Evolutionary conservation across 1,139 yeast species (phyloP), one percentile per base, ranked within the genome.

Genomic region (Hansenula sp.): DNA sequence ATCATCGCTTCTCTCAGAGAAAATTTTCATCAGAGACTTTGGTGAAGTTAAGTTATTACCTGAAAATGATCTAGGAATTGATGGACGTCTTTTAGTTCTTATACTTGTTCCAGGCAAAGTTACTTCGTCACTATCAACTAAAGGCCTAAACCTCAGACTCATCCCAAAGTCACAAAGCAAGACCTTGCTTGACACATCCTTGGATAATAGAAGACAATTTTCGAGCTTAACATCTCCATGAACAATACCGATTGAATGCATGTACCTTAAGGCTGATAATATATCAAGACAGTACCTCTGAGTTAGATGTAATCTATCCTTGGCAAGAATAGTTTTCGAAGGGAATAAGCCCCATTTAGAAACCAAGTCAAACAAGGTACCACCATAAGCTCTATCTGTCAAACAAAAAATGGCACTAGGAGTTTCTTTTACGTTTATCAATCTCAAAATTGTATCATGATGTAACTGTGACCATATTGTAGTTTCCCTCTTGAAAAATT

Each of bases 141-240:
- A 64, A 12, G 36, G 42, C 24, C 44, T 46, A 34, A 44, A 51
- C 42, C 61, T 69, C 55, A 40, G 72, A 68, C 63, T 45, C 95
- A 89, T 87, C 6, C 97, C 97, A 65, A 89, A 89, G 63, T 89
- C 97, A 64, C 96, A 87, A 9, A 89, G 57, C 20, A 77, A 58
- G 56, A 80, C 62, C 27, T 50, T 57, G 19, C 55, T 49, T 12
- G 55, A 54, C 24, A 54, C 53, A 22, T 56, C 52, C 10, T 53
- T 47, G 21, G 62, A 60, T 40, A 78, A 79, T 27, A 87, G 64
- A 40, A 90, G 64, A 44, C 94, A 85, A 56, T 90, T 90, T 55
- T 90, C 97, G 38, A 89, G 68, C 60, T 90, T 90, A 33, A 90
- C 66, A 62, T 90, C 97, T 2, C 97, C 95, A 57, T 90, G 97